Evolutionary conservation across 2,329 filamentous ascomycete genomes (phyloP).

Genomic region (Leptographium flavum): DNA sequence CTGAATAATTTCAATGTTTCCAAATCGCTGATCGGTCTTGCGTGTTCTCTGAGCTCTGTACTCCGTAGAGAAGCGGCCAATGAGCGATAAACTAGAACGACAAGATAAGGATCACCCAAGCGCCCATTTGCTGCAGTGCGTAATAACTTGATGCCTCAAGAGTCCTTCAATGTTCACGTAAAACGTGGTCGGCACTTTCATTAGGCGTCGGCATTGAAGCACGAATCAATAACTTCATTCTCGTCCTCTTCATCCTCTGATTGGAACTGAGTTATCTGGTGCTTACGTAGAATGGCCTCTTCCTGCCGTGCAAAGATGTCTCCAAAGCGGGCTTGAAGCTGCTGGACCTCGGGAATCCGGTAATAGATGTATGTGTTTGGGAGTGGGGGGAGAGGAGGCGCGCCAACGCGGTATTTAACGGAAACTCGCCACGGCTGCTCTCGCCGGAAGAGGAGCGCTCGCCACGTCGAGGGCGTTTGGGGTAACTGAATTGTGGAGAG

Average conservation of each 20-base stretch:
- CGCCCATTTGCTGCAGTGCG: too few species aligned
- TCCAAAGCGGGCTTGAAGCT: not conserved
- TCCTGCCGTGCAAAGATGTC: not conserved
- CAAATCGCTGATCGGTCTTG: not conserved
- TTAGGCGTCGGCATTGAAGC: not conserved
- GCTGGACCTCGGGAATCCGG: not conserved
- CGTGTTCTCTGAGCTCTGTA: too few species aligned
- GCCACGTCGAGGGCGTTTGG: not conserved
- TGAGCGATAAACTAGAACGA: too few species aligned
- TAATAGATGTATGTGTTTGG: not conserved
- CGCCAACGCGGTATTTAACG: not conserved
- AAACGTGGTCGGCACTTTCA: too few species aligned
- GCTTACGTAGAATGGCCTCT: not conserved
- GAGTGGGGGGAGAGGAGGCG: not conserved
- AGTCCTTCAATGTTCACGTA: too few species aligned
- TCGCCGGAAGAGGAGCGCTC: not conserved
- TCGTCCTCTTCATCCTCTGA: not conserved
- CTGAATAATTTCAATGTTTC: not conserved
- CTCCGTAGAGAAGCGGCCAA: too few species aligned
- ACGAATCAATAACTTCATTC: not conserved
- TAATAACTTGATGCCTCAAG: too few species aligned
- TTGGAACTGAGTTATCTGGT: not conserved
- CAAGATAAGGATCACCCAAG: too few species aligned
- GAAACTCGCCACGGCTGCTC: not conserved
- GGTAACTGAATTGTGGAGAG: not conserved